Evolutionary conservation across 2,329 filamentous ascomycete genomes (phyloP).

Genomic region (Aspergillus novoparasiticus): DNA sequence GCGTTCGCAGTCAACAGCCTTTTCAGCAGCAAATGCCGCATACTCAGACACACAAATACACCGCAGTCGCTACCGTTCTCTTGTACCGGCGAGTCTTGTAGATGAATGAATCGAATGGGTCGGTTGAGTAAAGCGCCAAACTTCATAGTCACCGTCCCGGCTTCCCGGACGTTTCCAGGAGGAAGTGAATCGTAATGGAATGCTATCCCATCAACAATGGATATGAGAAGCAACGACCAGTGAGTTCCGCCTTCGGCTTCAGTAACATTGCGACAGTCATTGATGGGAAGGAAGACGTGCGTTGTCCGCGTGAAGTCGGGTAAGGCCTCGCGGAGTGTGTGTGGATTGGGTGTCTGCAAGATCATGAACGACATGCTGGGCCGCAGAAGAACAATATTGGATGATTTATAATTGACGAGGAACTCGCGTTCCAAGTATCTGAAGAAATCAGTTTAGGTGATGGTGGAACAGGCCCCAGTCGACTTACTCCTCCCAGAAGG

Average conservation of each 20-base stretch:
- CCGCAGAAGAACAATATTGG: conserved; percentile 85
- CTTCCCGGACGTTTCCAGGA: conserved; percentile 74
- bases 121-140: conserved; percentile 69
- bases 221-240: conserved; percentile 92
- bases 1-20: conserved; percentile 77
- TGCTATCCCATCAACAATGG: conserved; percentile 81
- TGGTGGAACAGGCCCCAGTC: background rate
- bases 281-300: conserved; percentile 94
- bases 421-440: conserved; percentile 87
- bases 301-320: conserved; percentile 80
- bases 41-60: conserved; percentile 92
- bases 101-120: conserved; percentile 71
- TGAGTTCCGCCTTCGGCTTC: conserved; percentile 88
- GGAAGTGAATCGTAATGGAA: conserved; percentile 95
- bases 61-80: conserved; percentile 93
- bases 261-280: conserved; percentile 76
- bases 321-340: conserved; percentile 66
- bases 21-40: conserved; percentile 90
- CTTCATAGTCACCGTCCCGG: conserved; percentile 68
- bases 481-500: conserved; percentile 93
- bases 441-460: conserved; percentile 16
- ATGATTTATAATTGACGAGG: conserved; percentile 75
- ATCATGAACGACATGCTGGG: conserved; percentile 93
- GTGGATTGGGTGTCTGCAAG: conserved; percentile 68
- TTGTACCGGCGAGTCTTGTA: conserved; percentile 86